Conservation (phyloP, 2,329 filamentous ascomycete species). For the Epichloe festucae region DNA sequence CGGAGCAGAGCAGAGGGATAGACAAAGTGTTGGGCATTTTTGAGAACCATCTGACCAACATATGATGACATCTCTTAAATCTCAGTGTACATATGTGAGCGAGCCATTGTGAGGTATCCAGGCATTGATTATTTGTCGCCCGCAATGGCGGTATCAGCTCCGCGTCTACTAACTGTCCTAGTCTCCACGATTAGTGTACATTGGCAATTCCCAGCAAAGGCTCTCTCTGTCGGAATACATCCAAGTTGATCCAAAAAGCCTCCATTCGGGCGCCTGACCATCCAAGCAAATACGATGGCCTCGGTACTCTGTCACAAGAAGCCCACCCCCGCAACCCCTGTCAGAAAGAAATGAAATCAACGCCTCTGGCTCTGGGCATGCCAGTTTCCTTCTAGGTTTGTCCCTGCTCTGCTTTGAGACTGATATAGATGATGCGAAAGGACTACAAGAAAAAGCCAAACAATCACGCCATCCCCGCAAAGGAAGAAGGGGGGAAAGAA, state of each 20-base stretch:
- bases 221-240: neutral
- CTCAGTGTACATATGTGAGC: too few species aligned
- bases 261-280: neutral
- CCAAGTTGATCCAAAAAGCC: conserved; percentile 5
- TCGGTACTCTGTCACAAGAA: neutral
- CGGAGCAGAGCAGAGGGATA: too few species aligned
- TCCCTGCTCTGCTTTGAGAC: neutral
- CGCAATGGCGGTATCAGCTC: neutral
- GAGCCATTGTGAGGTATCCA: neutral
- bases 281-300: neutral
- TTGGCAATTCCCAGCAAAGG: neutral
- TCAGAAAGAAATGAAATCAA: neutral
- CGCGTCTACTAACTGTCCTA: neutral
- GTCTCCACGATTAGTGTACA: neutral
- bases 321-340: neutral
- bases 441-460: neutral
- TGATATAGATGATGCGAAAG: neutral
- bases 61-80: neutral
- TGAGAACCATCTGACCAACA: too few species aligned
- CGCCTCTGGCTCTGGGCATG: conserved; percentile 3
- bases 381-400: neutral
- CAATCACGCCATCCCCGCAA: neutral
- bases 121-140: neutral
- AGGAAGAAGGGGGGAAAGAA: neutral
- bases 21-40: too few species aligned